Evolutionary conservation across 169 alveolate genomes (phyloP), one percentile per base, ranked within the genome.

Genomic region (Eimeria zaria): DNA sequence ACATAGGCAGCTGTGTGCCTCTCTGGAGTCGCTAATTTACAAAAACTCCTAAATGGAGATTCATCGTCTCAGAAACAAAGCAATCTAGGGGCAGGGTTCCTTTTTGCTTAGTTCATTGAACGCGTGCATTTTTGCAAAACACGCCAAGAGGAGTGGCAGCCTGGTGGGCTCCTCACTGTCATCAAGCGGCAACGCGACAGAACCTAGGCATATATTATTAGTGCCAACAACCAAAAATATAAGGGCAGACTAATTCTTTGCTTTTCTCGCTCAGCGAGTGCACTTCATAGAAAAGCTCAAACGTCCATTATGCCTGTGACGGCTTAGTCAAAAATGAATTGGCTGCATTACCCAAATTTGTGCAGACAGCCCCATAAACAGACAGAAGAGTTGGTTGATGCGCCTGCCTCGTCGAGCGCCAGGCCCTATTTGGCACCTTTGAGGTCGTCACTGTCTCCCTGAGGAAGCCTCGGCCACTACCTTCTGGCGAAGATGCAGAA

Each of bases 401-500:
- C 48, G 41, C 46, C 46, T 8, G 78, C 22, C 41, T 67, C 30
- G 9, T 30, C 6, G 11, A 67, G 78, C 41, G 78, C 18, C 78
- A 67, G 41, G 41, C 18, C 46, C 46, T 30, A 18, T 18, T n/a
- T 46, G 11, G 22, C 41, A 8, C 4, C 5, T 30, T 30, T 33
- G 78, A 1, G 1, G 2, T 12, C 33, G 46, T 51, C 51, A 80
- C 69, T 53, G 64, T n/a, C 89, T 53, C 16, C 89, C 89, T 30
- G 89, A 80, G 71, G 73, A 80, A n/a, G 89, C 89, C 30, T 80
- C 89, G n/a, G 89, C 89, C 71, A 80, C 89, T 24, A 80, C 89
- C 69, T 36, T 80, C 48, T 48, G 53, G 27, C 89, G 64, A 30
- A 80, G 89, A n/a, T 80, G 69, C 14, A 80, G n/a, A 6, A 80